phyloP scores from a whole-genome alignment of 495 filamentous ascomycete species.

The Geoglossum glabrum region DNA sequence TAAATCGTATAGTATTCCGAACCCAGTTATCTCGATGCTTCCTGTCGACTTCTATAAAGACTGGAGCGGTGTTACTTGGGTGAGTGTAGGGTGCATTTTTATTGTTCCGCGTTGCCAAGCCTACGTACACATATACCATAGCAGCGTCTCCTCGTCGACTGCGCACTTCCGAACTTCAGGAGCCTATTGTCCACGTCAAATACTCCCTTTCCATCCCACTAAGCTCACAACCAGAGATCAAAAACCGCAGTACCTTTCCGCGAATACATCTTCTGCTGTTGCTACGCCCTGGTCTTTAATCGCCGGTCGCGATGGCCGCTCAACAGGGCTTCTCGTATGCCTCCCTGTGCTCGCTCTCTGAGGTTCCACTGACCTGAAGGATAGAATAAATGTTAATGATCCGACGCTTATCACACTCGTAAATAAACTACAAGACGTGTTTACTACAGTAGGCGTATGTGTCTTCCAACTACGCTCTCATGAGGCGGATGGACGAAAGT shows the following conservation, averaged over 20 bases:
- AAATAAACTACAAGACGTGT: slow-evolving; percentile 99
- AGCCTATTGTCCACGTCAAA: neutral
- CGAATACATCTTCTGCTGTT: neutral
- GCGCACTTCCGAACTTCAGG: neutral
- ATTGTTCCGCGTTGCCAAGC: neutral
- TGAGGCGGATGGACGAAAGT: neutral
- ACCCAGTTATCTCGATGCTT: too few relatives aligned
- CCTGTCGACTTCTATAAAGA: too few relatives aligned
- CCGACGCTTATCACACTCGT: slow-evolving; percentile 76
- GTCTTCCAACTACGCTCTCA: slow-evolving; percentile 4
- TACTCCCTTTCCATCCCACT: neutral
- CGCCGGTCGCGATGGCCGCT: slow-evolving; percentile 2
- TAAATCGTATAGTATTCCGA: too few relatives aligned
- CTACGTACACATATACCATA: too few relatives aligned
- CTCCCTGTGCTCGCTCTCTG: neutral
- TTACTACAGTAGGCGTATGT: slow-evolving; percentile 91
- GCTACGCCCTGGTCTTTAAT: neutral
- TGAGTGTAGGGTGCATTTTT: too few relatives aligned
- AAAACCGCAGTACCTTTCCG: neutral
- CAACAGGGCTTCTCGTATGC: slow-evolving; percentile 1
- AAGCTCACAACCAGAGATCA: neutral
- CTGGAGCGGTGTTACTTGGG: too few relatives aligned
- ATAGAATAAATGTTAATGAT: slow-evolving; percentile 63
- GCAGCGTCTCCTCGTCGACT: too few relatives aligned
- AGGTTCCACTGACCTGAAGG: neutral